These are phyloP conservation scores for Vitis hybrid DNA, from an alignment of 177 flowering plant species.

Conservation along the genomic window DNA sequence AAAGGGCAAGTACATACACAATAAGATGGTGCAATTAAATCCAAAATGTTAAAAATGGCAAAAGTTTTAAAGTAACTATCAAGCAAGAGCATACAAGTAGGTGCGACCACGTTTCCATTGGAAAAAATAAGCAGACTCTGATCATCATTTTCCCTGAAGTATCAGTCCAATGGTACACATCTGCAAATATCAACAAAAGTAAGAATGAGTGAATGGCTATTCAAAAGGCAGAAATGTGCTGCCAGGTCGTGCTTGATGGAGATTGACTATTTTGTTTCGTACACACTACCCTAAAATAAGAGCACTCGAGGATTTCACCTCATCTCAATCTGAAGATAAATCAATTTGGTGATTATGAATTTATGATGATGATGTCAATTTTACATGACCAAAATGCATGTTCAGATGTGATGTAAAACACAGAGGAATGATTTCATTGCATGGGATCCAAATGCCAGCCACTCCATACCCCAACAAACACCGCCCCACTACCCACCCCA, in stretches of 20 bases:
- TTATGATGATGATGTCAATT: too few species aligned
- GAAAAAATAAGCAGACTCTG: conserved; percentile 87
- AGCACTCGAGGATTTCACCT: too few species aligned
- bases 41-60: neutral
- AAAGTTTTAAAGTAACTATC: conserved; percentile 1
- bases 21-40: neutral
- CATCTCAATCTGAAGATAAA: too few species aligned
- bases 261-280: neutral
- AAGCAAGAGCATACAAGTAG: conserved; percentile 49
- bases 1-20: neutral
- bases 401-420: neutral
- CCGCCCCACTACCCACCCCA: neutral
- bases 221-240: neutral
- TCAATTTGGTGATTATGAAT: too few species aligned
- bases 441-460: neutral
- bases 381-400: too few species aligned
- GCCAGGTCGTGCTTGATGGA: neutral
- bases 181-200: conserved; percentile 34
- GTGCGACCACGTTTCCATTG: conserved; percentile 85
- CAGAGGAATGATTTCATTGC: neutral
- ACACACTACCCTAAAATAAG: neutral
- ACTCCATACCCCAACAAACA: too few species aligned
- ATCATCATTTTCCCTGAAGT: conserved; percentile 66
- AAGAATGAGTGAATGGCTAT: neutral
- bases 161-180: conserved; percentile 87